Percentiles rank a stretch among this genome's conserved stretches.
Conservation (phyloP, 306 rosid species). For the Trifolium fragiferum region DNA sequence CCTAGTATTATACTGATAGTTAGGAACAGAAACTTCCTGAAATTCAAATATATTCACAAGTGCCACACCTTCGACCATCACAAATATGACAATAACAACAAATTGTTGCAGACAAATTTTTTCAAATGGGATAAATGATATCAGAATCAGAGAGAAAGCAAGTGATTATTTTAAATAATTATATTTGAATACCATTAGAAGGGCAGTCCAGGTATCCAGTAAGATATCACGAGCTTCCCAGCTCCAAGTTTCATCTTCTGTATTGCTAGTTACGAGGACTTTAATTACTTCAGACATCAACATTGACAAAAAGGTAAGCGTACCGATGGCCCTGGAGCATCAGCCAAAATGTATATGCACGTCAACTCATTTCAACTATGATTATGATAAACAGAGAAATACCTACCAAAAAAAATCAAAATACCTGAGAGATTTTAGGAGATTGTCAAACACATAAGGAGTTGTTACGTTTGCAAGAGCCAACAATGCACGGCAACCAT, state of each 20-base stretch:
- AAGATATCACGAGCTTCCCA: slow-evolving; percentile 94
- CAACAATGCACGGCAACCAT: slow-evolving; percentile 93
- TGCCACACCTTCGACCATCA: slow-evolving; percentile 3
- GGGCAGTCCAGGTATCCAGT: slow-evolving; percentile 87
- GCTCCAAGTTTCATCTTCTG: slow-evolving; percentile 91
- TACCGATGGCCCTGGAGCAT: slow-evolving; percentile 72
- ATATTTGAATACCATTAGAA: slow-evolving; percentile 67
- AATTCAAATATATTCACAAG: slow-evolving; percentile 20
- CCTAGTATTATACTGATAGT: not conserved
- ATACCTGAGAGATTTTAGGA: slow-evolving; percentile 74
- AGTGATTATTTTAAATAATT: slow-evolving; percentile 28
- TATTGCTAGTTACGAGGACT: slow-evolving; percentile 63
- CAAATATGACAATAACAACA: slow-evolving; percentile 14
- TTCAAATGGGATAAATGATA: slow-evolving; percentile 10
- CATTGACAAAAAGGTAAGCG: slow-evolving; percentile 72
- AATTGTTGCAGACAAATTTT: slow-evolving; percentile 1
- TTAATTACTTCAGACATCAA: slow-evolving; percentile 87
- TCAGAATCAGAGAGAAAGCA: slow-evolving; percentile 30
- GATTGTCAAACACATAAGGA: slow-evolving; percentile 73
- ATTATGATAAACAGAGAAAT: slow-evolving; percentile 33
- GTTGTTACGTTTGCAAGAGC: slow-evolving; percentile 79
- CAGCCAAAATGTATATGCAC: slow-evolving; percentile 42
- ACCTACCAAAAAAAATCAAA: slow-evolving; percentile 23
- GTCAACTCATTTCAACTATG: slow-evolving; percentile 32
- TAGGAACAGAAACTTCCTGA: slow-evolving; percentile 20